Percentiles rank a stretch among this genome's conserved stretches.
Evolutionary conservation across 2,329 filamentous ascomycete species (phyloP).

Genomic region (Nemania sp.): DNA sequence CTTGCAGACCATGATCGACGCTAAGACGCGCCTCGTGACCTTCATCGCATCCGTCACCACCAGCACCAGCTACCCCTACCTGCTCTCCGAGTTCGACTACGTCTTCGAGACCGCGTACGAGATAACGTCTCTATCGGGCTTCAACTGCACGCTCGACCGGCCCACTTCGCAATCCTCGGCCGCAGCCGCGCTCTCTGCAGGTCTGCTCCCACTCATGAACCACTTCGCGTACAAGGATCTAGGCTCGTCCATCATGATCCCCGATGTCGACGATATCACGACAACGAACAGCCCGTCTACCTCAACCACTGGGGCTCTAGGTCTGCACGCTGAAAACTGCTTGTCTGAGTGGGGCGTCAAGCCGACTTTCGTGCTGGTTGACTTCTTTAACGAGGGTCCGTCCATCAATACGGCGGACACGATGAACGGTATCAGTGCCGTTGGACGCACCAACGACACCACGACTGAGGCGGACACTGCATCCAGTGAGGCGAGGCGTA

Average conservation of each 20-base stretch:
- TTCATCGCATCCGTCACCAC: constrained; percentile 72
- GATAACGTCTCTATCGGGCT: constrained; percentile 70
- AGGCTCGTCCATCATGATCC: constrained; percentile 67
- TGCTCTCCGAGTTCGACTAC: constrained; percentile 72
- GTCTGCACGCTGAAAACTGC: constrained; percentile 66
- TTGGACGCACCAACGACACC: constrained; percentile 51
- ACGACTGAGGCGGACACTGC: constrained; percentile 6
- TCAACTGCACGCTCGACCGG: constrained; percentile 78
- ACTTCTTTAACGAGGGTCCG: constrained; percentile 81
- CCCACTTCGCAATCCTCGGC: constrained; percentile 65
- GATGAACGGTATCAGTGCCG: constrained; percentile 68
- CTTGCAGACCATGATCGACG: constrained; percentile 72
- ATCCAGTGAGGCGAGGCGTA: constrained; percentile 17
- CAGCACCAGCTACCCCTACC: constrained; percentile 65
- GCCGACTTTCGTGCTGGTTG: constrained; percentile 81
- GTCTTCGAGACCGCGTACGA: constrained; percentile 81
- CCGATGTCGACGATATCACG: constrained; percentile 69
- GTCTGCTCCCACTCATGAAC: constrained; percentile 79
- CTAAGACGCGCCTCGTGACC: constrained; percentile 73
- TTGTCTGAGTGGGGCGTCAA: constrained; percentile 67
- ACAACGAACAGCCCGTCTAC: constrained; percentile 75
- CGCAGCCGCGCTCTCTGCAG: constrained; percentile 65
- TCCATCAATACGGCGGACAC: constrained; percentile 76
- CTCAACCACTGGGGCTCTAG: constrained; percentile 64
- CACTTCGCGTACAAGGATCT: constrained; percentile 78